Evolutionary conservation across 2,329 filamentous ascomycete species (phyloP).

Genomic region (Coleophoma crateriformis): DNA sequence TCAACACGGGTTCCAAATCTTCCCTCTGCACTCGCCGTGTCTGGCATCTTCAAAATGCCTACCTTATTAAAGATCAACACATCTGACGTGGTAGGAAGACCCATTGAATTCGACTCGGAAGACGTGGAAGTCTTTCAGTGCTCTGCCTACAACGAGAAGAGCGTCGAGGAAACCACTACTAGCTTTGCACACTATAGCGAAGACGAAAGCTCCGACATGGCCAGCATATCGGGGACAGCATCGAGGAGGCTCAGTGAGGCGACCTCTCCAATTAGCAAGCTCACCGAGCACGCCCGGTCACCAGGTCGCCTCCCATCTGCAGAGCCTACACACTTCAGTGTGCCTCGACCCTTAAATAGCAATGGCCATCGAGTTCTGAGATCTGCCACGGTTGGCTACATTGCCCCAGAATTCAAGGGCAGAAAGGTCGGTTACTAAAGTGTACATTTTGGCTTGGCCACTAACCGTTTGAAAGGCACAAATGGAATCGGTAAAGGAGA

Average conservation of each 20-base stretch:
- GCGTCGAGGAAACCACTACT: conserved; percentile 1
- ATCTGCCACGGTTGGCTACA: conserved; percentile 88
- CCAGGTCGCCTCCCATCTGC: conserved; percentile 57
- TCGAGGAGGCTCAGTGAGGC: background rate
- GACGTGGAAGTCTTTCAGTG: conserved; percentile 6
- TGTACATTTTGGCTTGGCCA: conserved; percentile 39
- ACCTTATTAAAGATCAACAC: conserved; percentile 13
- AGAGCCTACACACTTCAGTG: conserved; percentile 78
- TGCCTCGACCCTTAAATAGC: conserved; percentile 48
- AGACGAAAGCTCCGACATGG: conserved; percentile 13
- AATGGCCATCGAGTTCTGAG: conserved; percentile 68
- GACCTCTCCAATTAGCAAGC: conserved; percentile 5
- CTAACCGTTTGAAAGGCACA: conserved; percentile 4
- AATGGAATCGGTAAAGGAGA: conserved; percentile 48
- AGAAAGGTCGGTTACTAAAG: conserved; percentile 83
- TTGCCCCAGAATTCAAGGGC: conserved; percentile 89
- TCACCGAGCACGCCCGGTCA: conserved; percentile 21
- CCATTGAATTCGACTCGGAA: background rate
- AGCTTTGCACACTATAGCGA: conserved; percentile 9
- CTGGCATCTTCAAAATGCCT: conserved; percentile 11
- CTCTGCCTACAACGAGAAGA: conserved; percentile 3
- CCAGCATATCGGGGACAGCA: conserved; percentile 2
- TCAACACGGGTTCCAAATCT: too few relatives aligned
- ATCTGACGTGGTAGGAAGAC: conserved; percentile 14
- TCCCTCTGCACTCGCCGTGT: background rate